Evolutionary conservation across 306 rosid species (phyloP).

Genomic region (Lathyrus tuberosus): DNA sequence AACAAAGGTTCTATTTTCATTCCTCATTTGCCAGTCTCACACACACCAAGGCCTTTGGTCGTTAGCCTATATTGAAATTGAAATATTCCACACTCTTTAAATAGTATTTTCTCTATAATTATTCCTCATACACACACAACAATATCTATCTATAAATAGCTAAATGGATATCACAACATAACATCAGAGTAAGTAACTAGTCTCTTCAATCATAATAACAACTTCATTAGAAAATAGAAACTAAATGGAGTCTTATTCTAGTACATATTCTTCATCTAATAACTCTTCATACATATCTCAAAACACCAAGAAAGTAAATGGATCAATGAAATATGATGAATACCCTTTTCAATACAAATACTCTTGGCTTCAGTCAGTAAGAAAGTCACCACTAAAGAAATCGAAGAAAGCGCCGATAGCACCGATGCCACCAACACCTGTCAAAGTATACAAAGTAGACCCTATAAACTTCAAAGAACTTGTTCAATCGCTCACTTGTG

Average conservation of each 20-base stretch:
- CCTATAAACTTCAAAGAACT: conserved; percentile 70
- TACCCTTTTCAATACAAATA: conserved; percentile 21
- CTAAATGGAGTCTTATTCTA: conserved; percentile 48
- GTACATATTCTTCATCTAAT: conserved; percentile 44
- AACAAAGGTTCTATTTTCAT: not conserved
- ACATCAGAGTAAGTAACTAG: not conserved
- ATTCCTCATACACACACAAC: not conserved
- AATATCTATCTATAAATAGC: not conserved
- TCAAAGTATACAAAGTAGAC: conserved; percentile 70
- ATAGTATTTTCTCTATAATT: not conserved
- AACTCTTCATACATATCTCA: conserved; percentile 32
- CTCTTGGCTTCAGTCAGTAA: conserved; percentile 55
- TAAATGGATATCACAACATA: not conserved
- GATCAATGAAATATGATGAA: conserved; percentile 16
- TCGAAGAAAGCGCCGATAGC: conserved; percentile 71
- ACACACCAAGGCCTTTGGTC: not conserved
- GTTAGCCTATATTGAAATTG: conserved; percentile 4
- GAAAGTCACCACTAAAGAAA: conserved; percentile 52
- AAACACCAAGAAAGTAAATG: not conserved
- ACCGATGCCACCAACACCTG: conserved; percentile 62
- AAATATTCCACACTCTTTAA: not conserved
- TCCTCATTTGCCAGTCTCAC: not conserved
- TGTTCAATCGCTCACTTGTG: conserved; percentile 78
- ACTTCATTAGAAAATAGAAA: not conserved
- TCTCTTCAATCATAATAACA: not conserved